Percentiles rank a stretch among this genome's conserved stretches.
Conservation (phyloP, 352 stramenopile species). For the Phytopythium delawarense region DNA sequence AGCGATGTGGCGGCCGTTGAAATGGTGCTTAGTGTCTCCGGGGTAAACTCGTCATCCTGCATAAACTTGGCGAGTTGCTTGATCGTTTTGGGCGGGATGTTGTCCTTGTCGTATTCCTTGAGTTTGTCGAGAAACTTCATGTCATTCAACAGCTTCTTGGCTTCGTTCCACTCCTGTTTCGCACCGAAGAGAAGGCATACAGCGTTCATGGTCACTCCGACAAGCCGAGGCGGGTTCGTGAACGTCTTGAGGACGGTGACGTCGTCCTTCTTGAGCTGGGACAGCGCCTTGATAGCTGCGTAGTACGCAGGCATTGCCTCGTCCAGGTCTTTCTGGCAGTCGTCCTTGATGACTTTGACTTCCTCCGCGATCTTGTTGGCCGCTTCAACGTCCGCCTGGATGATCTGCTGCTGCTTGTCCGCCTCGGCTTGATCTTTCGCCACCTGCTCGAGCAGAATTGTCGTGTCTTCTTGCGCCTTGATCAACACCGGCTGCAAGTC, state of each 20-base stretch:
- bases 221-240: constrained; percentile 83
- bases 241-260: constrained; percentile 93
- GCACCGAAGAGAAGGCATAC: constrained; percentile 87
- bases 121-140: constrained; percentile 91
- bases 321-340: constrained; percentile 92
- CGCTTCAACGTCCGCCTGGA: constrained; percentile 89
- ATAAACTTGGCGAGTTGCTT: constrained; percentile 90
- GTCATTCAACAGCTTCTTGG: constrained; percentile 89
- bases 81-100: constrained; percentile 86
- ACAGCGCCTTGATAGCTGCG: constrained; percentile 87
- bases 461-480: constrained; percentile 88
- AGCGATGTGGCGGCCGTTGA: constrained; percentile 89
- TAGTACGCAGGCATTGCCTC: constrained; percentile 92
- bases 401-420: constrained; percentile 88
- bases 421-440: constrained; percentile 89
- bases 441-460: constrained; percentile 82
- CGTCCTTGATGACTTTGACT: constrained; percentile 92
- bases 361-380: constrained; percentile 89
- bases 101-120: constrained; percentile 88
- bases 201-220: constrained; percentile 91
- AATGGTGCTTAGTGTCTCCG: constrained; percentile 86
- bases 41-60: constrained; percentile 87
- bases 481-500: constrained; percentile 90
- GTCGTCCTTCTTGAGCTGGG: constrained; percentile 90
- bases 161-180: constrained; percentile 91